A percentile compares a stretch with the other conserved stretches of the same genome.
phyloP scores from a whole-genome alignment of 768 basidiomycete species.

The Punctularia strigosozonata region DNA sequence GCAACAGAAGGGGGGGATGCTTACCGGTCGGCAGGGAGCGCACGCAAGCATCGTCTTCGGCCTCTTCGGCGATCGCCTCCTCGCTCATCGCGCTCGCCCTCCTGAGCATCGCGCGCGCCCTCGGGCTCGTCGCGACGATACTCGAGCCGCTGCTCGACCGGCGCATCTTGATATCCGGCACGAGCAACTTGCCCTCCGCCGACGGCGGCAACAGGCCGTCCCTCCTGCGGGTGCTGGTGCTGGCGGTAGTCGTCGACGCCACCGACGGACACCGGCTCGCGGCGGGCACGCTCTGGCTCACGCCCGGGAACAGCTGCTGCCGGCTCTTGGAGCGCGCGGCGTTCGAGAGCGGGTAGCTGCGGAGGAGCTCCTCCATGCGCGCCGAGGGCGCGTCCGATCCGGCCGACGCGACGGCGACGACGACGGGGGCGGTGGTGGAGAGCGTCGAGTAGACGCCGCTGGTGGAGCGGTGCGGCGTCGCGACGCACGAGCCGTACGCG shows the following conservation, averaged over 20 bases:
- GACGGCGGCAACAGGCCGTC: constrained; percentile 48
- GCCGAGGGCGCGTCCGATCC: constrained; percentile 14
- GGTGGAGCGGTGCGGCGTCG: constrained; percentile 36
- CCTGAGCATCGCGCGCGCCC: too few species aligned
- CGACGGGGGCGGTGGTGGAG: constrained; percentile 17
- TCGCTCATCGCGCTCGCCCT: too few species aligned
- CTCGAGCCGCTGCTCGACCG: too few species aligned
- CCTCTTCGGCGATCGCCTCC: too few species aligned
- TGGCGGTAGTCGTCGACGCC: constrained; percentile 15
- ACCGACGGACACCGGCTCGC: too few species aligned
- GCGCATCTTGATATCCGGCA: constrained; percentile 32
- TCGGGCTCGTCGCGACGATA: too few species aligned
- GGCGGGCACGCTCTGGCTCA: background rate
- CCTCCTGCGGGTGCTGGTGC: constrained; percentile 26
- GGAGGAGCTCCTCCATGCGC: constrained; percentile 33
- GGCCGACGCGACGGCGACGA: constrained; percentile 14
- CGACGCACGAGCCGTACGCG: constrained; percentile 33
- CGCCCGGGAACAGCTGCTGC: constrained; percentile 22
- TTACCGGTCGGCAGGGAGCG: too few species aligned
- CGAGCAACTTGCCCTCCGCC: constrained; percentile 54
- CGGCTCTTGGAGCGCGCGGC: constrained; percentile 43
- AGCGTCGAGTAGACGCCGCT: constrained; percentile 37
- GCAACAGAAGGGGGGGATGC: too few species aligned
- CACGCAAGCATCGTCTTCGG: too few species aligned
- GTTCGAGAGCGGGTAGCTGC: constrained; percentile 44